Evolutionary conservation across 1,284 basidiomycete genomes (phyloP), one percentile per base, ranked within the genome.

Genomic region (Rhodotorula sp.): DNA sequence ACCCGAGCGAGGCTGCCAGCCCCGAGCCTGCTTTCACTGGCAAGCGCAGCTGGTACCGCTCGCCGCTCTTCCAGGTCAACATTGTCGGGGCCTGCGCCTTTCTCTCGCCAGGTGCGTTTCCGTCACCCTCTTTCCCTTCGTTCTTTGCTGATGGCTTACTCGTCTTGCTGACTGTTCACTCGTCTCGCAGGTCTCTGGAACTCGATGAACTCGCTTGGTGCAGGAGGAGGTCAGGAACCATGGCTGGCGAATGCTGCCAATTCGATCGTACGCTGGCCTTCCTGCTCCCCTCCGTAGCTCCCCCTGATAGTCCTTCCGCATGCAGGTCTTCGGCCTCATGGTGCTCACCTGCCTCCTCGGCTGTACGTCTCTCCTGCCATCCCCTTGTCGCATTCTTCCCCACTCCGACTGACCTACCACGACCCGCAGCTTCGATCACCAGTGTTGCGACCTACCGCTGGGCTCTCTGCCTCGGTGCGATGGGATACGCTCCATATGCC

Each of bases 201-300:
- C 10, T 71, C 80, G 10, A 78, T 75, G 21, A 54, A 77, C 44
- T 32, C 48, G 50, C 58, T 46, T 12, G 41, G 41, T 3, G 80
- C 78, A 1, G 80, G 80, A n/a, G 80, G 80, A 2, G 64, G 66
- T 8, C 73, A 78, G 36, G 56, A 71, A 10, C 76, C 77, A 0
- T 69, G 48, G 27, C 75, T 80, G 37, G 81, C 82, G 56, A 81
- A 82, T 44, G 81, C 81, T 4, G 81, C 80, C 64, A 83, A 83
- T 63, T 75, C 79, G 0, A 37, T 81, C 25, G 82, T 81, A 3
- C 56, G 56, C 19, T 9, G 8, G 1, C 21, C 21, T 37, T 9
- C 32, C 9, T 36, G 5, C 22, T 17, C 29, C 15, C 29, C 8
- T 51, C 50, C 4, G 27, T 10, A n/a, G 1, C 9, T 15, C 17